Base-by-base conservation (phyloP, 164 flowering plant genomes). In the Buxus sempervirens region DNA sequence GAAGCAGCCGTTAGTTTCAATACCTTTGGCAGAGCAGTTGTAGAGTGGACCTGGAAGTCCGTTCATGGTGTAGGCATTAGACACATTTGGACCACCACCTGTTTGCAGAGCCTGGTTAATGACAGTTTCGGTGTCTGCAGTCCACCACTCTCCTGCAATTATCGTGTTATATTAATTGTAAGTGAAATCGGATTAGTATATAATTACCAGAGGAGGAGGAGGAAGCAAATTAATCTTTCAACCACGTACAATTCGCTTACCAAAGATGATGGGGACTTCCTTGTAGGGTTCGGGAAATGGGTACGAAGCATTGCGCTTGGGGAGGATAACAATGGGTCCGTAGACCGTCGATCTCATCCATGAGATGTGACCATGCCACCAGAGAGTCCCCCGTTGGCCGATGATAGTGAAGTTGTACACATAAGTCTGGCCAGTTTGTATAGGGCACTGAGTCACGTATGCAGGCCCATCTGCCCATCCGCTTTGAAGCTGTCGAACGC, bases 381-480 rank as follows among this genome's bases (percentile, higher is more conserved):
- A 80, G 0, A 86, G 61, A 13, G 90, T 88, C 22, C 94, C 91
- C 75, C 85, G 79, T 59, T 89, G 91, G 21, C 86, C 84, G 0
- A 65, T 70, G 4, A 89, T 67, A 9, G 87, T 87, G 85, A 75
- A 85, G 79, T 89, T 87, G 79, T 88, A 85, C 0, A 77, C 75
- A 67, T 85, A 85, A 28, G 59, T 67, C 67, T 84, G 87, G 23
- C 90, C 90, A 0, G 80, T 81, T 21, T 85, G 91, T 51, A 87
- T 89, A 15, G 91, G 94, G 64, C 91, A 88, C 60, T 86, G 93
- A 9, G 92, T 84, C 0, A 88, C 56, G 38, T 85, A 87, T 5
- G 83, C 83, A 15, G 89, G 88, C 24, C 93, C 93, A 75, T 88
- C 90, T 8, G 84, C 80, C 89, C 89, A 85, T 27, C 90, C 90